These are phyloP conservation scores for Claviceps sp. DNA, from an alignment of 2,329 filamentous ascomycete species.

Conservation along the genomic window DNA sequence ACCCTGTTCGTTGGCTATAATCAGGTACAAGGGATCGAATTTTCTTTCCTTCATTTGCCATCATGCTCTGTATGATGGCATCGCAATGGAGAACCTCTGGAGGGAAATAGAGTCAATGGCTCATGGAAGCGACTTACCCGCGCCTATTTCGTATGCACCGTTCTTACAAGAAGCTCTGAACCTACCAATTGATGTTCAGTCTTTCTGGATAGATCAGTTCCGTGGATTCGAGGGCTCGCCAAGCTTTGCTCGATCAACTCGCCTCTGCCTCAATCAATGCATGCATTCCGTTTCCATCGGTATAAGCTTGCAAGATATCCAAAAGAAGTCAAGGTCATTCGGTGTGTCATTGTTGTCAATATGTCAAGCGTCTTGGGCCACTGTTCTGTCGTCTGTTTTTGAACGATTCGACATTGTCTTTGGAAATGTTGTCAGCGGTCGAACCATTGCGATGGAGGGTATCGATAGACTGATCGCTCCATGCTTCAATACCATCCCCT, in stretches of 20 bases:
- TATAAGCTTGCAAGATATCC: constrained; percentile 30
- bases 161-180: constrained; percentile 50
- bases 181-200: constrained; percentile 33
- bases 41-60: constrained; percentile 47
- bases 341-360: constrained; percentile 52
- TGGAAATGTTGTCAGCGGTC: constrained; percentile 72
- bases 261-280: constrained; percentile 15
- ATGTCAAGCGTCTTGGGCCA: constrained; percentile 61
- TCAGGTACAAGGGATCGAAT: constrained; percentile 16
- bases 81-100: constrained; percentile 57
- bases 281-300: constrained; percentile 17
- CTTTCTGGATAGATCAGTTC: constrained; percentile 54
- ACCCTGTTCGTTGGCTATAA: constrained; percentile 31
- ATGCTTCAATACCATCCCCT: constrained; percentile 80
- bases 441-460: constrained; percentile 50
- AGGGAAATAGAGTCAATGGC: constrained; percentile 54
- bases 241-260: constrained; percentile 13
- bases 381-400: constrained; percentile 44
- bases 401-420: constrained; percentile 61
- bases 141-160: constrained; percentile 40
- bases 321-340: constrained; percentile 34
- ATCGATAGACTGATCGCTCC: constrained; percentile 69
- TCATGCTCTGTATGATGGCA: constrained; percentile 78
- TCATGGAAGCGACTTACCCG: constrained; percentile 28
- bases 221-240: constrained; percentile 27